Evolutionary conservation across 306 rosid species (phyloP), one percentile per base, ranked within the genome.

Genomic region (Elaeagnus macrophylla): DNA sequence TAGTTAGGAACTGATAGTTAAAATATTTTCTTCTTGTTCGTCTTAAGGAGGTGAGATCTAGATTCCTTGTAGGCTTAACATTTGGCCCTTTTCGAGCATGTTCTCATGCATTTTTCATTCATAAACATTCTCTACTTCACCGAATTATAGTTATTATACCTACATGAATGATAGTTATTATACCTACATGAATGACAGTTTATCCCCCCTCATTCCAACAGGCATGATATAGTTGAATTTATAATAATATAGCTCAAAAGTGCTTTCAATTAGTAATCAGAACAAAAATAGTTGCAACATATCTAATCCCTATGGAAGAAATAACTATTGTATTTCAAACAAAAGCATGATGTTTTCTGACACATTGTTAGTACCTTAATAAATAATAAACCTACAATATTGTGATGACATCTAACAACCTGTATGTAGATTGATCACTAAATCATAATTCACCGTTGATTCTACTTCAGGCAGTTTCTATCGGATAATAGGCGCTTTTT

Each of bases 401-500:
- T 25, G 32, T 5, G 3, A 25, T 25, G 32, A 44, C 54, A 53
- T 59, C 56, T 51, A 39, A n/a, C 13, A 1, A 64, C 41, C 2
- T 53, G 47, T 63, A 57, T 50, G 59, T 54, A n/a, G 38, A 44
- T 39, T 53, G 17, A 54, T 60, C 37, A 39, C 20, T 36, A 56
- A 51, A 52, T 35, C n/a, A 59, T 51, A 46, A 15, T 57, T 49
- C 51, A 39, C 60, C 61, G 39, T 53, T 53, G 52, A 8, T 54
- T 71, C 10, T 42, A 56, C 46, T 71, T 41, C 76, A 85, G 95
- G 84, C 37, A 85, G 60, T 56, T 75, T 68, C 53, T 62, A 61
- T 54, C 84, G 87, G 37, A 73, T 85, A 51, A 66, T 11, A 49
- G 64, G 68, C 51, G 90, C 90, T 12, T 60, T 82, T 64, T 40